A percentile compares a stretch with the other conserved stretches of the same genome.
These are phyloP conservation scores for Aspergillus brunneoviolaceus DNA, from an alignment of 2,329 filamentous ascomycete species.

Conservation along the genomic window DNA sequence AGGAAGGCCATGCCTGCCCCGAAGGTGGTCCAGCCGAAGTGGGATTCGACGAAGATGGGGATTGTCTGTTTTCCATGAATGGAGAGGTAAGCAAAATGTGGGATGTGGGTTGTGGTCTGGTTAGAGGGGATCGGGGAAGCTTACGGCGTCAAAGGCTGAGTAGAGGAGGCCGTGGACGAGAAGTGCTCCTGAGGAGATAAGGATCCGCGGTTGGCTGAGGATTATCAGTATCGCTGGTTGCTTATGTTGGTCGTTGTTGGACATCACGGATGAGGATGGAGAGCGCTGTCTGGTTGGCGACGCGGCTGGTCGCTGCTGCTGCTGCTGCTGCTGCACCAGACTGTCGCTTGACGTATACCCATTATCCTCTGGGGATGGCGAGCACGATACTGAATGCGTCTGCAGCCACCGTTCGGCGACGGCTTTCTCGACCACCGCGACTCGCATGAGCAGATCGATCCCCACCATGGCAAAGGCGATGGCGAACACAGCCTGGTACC, in stretches of 20 bases:
- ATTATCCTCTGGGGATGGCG: slow-evolving; percentile 15
- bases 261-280: too few species aligned
- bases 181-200: slow-evolving; percentile 57
- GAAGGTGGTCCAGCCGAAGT: slow-evolving; percentile 56
- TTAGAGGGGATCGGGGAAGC: slow-evolving; percentile 13
- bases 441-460: slow-evolving; percentile 60
- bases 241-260: not conserved
- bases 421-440: slow-evolving; percentile 64
- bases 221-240: slow-evolving; percentile 20
- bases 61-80: slow-evolving; percentile 30
- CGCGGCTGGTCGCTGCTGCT: not conserved
- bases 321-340: not conserved
- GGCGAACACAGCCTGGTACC: slow-evolving; percentile 59
- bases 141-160: slow-evolving; percentile 52
- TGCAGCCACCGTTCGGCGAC: slow-evolving; percentile 42
- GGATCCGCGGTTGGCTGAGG: slow-evolving; percentile 48
- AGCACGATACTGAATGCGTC: slow-evolving; percentile 31
- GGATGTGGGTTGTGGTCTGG: not conserved
- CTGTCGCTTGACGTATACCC: not conserved
- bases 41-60: slow-evolving; percentile 55
- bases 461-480: slow-evolving; percentile 55
- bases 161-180: slow-evolving; percentile 51
- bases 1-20: slow-evolving; percentile 61
- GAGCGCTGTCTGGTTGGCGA: not conserved
- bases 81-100: too few species aligned